Percentiles rank a stretch among this genome's conserved stretches.
Evolutionary conservation across 768 basidiomycete species (phyloP).

Genomic region (Exidia glandulosa): DNA sequence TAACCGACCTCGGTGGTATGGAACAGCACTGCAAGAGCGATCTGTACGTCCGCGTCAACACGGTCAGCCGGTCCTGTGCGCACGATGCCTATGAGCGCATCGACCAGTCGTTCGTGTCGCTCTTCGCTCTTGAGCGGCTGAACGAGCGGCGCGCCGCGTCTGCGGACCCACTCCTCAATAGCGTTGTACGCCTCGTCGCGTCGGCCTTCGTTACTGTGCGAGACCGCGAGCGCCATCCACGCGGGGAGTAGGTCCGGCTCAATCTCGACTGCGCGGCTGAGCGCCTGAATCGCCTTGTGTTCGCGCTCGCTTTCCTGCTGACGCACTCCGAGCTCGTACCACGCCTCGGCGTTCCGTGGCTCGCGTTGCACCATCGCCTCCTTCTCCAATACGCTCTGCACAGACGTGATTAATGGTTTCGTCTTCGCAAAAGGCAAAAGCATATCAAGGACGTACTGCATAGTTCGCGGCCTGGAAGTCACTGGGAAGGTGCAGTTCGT

Average conservation of each 20-base stretch:
- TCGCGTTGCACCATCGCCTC: constrained; percentile 84
- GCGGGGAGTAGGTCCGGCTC: constrained; percentile 66
- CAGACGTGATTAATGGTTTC: constrained; percentile 12
- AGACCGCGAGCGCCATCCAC: constrained; percentile 86
- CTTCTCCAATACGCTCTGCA: constrained; percentile 73
- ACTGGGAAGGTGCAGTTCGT: constrained; percentile 23
- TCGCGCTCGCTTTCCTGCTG: constrained; percentile 99
- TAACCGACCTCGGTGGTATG: constrained; percentile 74
- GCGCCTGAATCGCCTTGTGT: constrained; percentile 75
- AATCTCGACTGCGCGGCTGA: constrained; percentile 69
- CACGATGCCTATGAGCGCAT: constrained; percentile 81
- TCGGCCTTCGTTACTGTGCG: constrained; percentile 82
- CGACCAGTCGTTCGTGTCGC: constrained; percentile 37
- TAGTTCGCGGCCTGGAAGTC: constrained; percentile 14
- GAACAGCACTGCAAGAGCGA: constrained; percentile 85
- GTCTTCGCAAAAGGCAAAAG: no score
- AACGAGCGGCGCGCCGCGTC: constrained; percentile 42
- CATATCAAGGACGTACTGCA: constrained; percentile 25
- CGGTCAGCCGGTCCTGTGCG: constrained; percentile 38
- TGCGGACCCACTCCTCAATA: constrained; percentile 71
- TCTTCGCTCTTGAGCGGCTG: constrained; percentile 28
- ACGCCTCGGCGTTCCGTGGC: constrained; percentile 56
- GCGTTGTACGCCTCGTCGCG: constrained; percentile 63
- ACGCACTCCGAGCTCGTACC: constrained; percentile 90
- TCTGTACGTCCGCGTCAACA: constrained; percentile 90